Conservation (phyloP, 2,329 filamentous ascomycete species). For the Bipolaris cookei region DNA sequence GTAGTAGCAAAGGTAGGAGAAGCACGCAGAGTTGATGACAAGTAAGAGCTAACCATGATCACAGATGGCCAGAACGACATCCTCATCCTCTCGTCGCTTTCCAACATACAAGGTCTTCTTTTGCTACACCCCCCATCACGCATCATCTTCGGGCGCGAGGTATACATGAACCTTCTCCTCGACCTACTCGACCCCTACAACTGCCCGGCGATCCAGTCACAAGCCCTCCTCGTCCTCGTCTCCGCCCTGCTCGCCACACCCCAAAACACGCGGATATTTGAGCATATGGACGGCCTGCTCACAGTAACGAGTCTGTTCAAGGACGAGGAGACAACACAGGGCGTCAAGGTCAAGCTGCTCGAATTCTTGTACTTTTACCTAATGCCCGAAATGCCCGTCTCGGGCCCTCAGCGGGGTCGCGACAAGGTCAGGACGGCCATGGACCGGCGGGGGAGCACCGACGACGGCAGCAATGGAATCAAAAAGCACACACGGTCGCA, state of each 20-base stretch:
- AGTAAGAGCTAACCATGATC: background rate
- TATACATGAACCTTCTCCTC: slow-evolving; percentile 95
- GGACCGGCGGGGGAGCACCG: slow-evolving; percentile 41
- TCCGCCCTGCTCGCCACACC: slow-evolving; percentile 86
- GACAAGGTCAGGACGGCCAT: slow-evolving; percentile 43
- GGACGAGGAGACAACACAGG: slow-evolving; percentile 79
- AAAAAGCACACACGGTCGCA: slow-evolving; percentile 63
- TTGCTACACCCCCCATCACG: slow-evolving; percentile 90
- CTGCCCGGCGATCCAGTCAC: slow-evolving; percentile 88
- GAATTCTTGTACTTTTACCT: slow-evolving; percentile 99
- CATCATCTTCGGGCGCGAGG: slow-evolving; percentile 82
- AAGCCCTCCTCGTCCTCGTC: slow-evolving; percentile 87
- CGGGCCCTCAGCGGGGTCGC: slow-evolving; percentile 44
- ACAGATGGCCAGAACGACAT: slow-evolving; percentile 81
- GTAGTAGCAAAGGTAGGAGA: slow-evolving; percentile 55
- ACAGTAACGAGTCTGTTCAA: slow-evolving; percentile 94
- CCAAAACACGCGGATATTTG: slow-evolving; percentile 88
- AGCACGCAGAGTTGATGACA: background rate
- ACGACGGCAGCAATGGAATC: slow-evolving; percentile 36
- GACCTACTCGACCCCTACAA: slow-evolving; percentile 91
- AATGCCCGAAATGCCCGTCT: slow-evolving; percentile 79
- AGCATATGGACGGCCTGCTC: slow-evolving; percentile 86
- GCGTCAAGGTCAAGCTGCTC: slow-evolving; percentile 94
- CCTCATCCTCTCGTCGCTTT: slow-evolving; percentile 84
- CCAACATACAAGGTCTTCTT: slow-evolving; percentile 85